phyloP scores from a whole-genome alignment of 768 basidiomycete genomes.

The Hygrocybe coccinea region DNA sequence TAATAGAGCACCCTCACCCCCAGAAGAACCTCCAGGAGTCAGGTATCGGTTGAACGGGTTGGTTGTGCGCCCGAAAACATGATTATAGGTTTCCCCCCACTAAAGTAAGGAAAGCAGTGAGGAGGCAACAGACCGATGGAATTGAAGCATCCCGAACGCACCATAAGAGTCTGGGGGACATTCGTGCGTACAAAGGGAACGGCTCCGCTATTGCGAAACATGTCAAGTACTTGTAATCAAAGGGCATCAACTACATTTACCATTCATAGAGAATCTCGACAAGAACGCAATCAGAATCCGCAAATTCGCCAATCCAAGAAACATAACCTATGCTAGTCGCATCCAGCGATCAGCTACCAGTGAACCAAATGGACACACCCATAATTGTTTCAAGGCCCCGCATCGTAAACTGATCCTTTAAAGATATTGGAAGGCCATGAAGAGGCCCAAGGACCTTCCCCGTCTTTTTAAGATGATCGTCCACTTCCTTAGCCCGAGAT shows the following conservation, averaged over 20 bases:
- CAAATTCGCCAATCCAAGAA: conserved; percentile 61
- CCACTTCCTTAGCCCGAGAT: conserved; percentile 58
- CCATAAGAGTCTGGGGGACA: conserved; percentile 75
- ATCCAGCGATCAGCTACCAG: too few relatives aligned
- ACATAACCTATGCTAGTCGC: conserved; percentile 51
- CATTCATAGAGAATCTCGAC: conserved; percentile 60
- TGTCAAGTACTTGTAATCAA: not conserved
- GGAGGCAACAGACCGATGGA: not conserved
- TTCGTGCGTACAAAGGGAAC: conserved; percentile 71
- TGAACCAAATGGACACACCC: conserved; percentile 7
- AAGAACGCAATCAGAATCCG: conserved; percentile 55
- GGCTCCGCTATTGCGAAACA: conserved; percentile 41
- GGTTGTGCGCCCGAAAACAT: conserved; percentile 70
- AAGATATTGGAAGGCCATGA: conserved; percentile 69
- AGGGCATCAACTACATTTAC: not conserved
- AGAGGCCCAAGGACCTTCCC: conserved; percentile 67
- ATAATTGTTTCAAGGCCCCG: conserved; percentile 53
- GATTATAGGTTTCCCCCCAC: conserved; percentile 74
- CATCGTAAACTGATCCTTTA: conserved; percentile 71
- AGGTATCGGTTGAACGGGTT: conserved; percentile 72
- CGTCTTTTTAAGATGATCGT: conserved; percentile 53
- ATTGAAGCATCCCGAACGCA: conserved; percentile 17
- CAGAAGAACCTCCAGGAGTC: conserved; percentile 77
- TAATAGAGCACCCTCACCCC: conserved; percentile 76
- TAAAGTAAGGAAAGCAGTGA: conserved; percentile 24